Base-by-base conservation (phyloP, 495 filamentous ascomycete species). In the Tirmania nivea region DNA sequence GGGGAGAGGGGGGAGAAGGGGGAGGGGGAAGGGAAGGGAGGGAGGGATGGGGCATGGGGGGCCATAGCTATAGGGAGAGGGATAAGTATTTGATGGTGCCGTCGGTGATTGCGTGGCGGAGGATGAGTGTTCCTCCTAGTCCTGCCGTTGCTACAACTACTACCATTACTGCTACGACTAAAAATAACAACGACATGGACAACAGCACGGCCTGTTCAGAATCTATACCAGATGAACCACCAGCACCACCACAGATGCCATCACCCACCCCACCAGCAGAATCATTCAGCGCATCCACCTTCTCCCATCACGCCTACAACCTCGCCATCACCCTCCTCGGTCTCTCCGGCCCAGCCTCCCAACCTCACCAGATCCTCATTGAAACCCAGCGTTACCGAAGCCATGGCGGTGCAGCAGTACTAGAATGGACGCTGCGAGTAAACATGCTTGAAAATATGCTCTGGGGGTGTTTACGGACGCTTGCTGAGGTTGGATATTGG, bases 371-470 rank as follows among this genome's bases (percentile, higher is more conserved):
- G 81, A 71, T 96, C 42, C 73, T 96, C 1, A 87, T 96, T 53
- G 89, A 96, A 67, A 78, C 84, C 3, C 89, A 96, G 63, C 83
- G 89, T 1, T 92, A 81, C 67, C 83, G 90, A 25, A 80, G 78
- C 10, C 70, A 69, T 16, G 76, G 84, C 34, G 71, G 65, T 0
- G 58, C 74, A 0, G 73, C 77, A 8, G 75, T 96, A 3, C 75
- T 78, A 36, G 85, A 96, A 66, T 95, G 89, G 90, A 93, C 87
- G 17, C 56, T 94, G 35, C 73, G 86, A 2, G 88, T 95, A 3
- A 92, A 93, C 57, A 82, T 86, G 63, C 75, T 96, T 19, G 89
- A 96, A 66, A 75, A 78, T 0, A 94, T 94, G 81, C 65, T 95
- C 1, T 81, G 90, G 68, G 83, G 83, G 25, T 71, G 81, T n/a